phyloP scores from a whole-genome alignment of 139 green algal species.

The Nannochloris sp. region DNA sequence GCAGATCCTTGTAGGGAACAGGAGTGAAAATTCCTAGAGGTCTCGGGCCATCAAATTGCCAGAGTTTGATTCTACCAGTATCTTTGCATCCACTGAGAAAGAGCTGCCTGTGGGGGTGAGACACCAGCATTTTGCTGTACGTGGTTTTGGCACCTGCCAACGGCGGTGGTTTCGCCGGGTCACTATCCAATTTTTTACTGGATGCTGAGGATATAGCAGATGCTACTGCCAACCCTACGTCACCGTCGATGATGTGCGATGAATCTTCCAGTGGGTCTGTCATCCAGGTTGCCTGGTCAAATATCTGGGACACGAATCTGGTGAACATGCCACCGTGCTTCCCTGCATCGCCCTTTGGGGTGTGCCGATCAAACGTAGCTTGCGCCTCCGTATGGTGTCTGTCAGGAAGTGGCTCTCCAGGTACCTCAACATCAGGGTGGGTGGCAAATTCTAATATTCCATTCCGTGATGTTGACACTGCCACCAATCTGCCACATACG shows the following conservation, averaged over 20 bases:
- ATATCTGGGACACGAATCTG: slow-evolving; percentile 23
- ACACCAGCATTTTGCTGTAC: slow-evolving; percentile 6
- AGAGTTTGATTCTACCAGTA: slow-evolving; percentile 50
- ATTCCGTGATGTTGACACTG: slow-evolving; percentile 21
- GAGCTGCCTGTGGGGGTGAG: slow-evolving; percentile 21
- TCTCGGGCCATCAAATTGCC: slow-evolving; percentile 38
- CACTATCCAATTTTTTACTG: background rate
- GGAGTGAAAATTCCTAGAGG: slow-evolving; percentile 39
- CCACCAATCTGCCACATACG: slow-evolving; percentile 25
- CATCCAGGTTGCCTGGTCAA: slow-evolving; percentile 23
- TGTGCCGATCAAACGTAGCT: background rate
- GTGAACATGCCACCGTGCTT: slow-evolving; percentile 9
- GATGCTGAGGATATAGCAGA: slow-evolving; percentile 1
- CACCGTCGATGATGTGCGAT: slow-evolving; percentile 3
- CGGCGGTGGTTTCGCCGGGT: background rate
- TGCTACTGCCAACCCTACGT: background rate
- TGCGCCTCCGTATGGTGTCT: background rate
- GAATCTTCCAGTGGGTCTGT: slow-evolving; percentile 5
- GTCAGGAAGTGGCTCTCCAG: background rate
- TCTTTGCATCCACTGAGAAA: slow-evolving; percentile 27
- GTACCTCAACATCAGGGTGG: background rate
- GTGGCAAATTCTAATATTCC: slow-evolving; percentile 31
- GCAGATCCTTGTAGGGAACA: slow-evolving; percentile 8
- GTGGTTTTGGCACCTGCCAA: slow-evolving; percentile 4
- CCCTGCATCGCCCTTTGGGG: background rate